These are phyloP conservation scores for Podila clonocystis DNA, from an alignment of 192 early-diverging fungal species.

Conservation along the genomic window DNA sequence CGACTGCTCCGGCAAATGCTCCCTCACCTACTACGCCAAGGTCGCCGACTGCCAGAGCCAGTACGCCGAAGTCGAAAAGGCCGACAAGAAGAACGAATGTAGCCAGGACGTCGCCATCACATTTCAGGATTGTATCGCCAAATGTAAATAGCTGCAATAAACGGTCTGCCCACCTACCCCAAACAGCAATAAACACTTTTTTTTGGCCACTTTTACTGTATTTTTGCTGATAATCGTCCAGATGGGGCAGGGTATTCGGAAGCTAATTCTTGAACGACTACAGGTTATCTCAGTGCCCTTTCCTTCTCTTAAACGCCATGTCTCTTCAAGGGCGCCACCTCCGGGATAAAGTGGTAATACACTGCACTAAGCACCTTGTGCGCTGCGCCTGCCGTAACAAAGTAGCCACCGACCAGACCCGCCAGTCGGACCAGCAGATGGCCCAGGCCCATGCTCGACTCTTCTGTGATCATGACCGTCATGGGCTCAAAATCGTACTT, in stretches of 20 bases:
- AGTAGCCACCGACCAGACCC: conserved; percentile 87
- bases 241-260: too few species aligned
- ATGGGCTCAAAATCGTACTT: conserved; percentile 95
- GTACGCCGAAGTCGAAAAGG: too few species aligned
- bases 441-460: conserved; percentile 62
- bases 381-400: conserved; percentile 71
- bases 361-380: conserved; percentile 55
- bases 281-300: not conserved
- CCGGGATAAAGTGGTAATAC: conserved; percentile 25
- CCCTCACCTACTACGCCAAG: too few species aligned
- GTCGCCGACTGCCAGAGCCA: too few species aligned
- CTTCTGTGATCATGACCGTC: conserved; percentile 79
- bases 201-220: not conserved
- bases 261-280: too few species aligned
- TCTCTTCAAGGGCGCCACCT: conserved; percentile 24
- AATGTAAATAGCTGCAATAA: too few species aligned
- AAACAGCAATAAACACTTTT: not conserved
- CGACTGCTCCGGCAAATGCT: too few species aligned
- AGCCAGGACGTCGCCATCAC: too few species aligned
- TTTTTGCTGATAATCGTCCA: not conserved
- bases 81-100: too few species aligned
- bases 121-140: too few species aligned
- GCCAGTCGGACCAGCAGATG: conserved; percentile 84
- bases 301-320: conserved; percentile 28
- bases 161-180: too few species aligned